A percentile compares a stretch with the other conserved stretches of the same genome.
These are phyloP conservation scores for Phytophthora macrochlamydospora DNA, from an alignment of 352 stramenopile genomes.

Conservation along the genomic window DNA sequence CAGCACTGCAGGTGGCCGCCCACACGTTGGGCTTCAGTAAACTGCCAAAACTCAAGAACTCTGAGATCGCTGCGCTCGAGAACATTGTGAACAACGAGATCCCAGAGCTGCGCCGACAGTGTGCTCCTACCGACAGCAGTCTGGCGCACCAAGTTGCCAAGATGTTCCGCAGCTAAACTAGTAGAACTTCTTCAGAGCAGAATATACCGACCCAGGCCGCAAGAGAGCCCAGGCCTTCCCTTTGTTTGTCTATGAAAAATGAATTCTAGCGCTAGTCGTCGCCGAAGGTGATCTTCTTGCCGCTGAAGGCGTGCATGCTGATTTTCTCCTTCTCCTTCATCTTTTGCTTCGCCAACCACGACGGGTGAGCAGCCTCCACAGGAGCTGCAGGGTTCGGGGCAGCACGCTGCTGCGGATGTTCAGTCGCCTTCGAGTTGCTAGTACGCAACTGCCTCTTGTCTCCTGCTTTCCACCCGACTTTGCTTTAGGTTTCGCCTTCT, in stretches of 20 bases:
- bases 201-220: conserved; percentile 23
- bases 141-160: conserved; percentile 87
- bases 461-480: conserved; percentile 29
- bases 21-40: conserved; percentile 85
- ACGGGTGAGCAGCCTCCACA: conserved; percentile 54
- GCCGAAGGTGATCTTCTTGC: conserved; percentile 87
- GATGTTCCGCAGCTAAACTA: conserved; percentile 69
- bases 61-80: conserved; percentile 88
- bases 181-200: conserved; percentile 9
- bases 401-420: conserved; percentile 24
- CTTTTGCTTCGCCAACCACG: conserved; percentile 83
- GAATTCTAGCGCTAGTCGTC: conserved; percentile 38
- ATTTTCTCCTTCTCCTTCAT: conserved; percentile 85
- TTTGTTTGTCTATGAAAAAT: conserved; percentile 27
- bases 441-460: conserved; percentile 15
- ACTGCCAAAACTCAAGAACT: conserved; percentile 85
- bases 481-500: conserved; percentile 60
- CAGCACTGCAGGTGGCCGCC: conserved; percentile 82
- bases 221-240: conserved; percentile 15
- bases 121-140: conserved; percentile 77
- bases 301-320: conserved; percentile 65
- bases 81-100: conserved; percentile 91
- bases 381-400: conserved; percentile 3
- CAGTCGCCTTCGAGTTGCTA: conserved; percentile 12
- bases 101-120: conserved; percentile 87